Conservation (phyloP, 768 basidiomycete genomes). For the Tylopilus intermedius region DNA sequence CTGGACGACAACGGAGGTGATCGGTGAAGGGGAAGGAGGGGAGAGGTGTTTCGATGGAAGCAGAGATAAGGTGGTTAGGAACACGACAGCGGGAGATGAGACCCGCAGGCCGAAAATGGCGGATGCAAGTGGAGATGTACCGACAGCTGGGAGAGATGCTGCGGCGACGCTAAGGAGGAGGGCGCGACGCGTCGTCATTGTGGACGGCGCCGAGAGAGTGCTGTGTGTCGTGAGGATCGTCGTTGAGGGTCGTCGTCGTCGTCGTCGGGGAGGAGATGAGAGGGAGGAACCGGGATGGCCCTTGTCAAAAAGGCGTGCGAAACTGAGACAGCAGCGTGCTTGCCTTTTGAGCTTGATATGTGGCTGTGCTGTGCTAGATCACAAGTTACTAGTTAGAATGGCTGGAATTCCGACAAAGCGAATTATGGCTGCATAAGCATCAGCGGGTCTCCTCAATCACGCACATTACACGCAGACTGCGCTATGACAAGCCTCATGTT, state of each 20-base stretch:
- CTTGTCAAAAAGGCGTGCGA: constrained; percentile 29
- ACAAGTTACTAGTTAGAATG: too few relatives aligned
- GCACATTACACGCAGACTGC: constrained; percentile 13
- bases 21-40: constrained; percentile 49
- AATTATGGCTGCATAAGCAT: background rate
- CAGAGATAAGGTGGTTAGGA: constrained; percentile 59
- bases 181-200: constrained; percentile 25
- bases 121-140: constrained; percentile 20
- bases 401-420: background rate
- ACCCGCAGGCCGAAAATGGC: constrained; percentile 57
- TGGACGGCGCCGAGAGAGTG: background rate
- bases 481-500: constrained; percentile 17
- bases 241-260: constrained; percentile 1
- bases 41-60: constrained; percentile 43
- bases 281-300: constrained; percentile 18
- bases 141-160: constrained; percentile 22
- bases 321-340: constrained; percentile 18
- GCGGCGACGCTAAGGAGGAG: constrained; percentile 19
- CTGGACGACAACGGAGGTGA: constrained; percentile 74
- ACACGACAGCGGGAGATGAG: constrained; percentile 62
- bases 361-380: constrained; percentile 24
- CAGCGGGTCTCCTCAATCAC: constrained; percentile 15
- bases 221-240: background rate
- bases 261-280: background rate
- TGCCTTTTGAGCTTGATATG: constrained; percentile 30